phyloP scores from a whole-genome alignment of 805 yeast species.

The Wickerhamomyces xylosicus region DNA sequence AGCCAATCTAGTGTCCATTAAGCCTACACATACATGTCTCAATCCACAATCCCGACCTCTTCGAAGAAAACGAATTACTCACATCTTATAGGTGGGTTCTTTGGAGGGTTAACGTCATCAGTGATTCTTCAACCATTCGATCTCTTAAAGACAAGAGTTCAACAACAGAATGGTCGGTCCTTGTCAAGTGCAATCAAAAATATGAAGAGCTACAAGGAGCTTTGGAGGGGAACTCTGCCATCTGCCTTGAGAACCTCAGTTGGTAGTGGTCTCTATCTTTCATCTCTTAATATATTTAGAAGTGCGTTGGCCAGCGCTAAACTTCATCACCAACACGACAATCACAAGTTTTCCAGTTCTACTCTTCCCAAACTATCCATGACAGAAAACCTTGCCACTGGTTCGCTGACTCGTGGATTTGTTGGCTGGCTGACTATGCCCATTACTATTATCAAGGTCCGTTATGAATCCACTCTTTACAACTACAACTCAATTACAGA shows the following conservation, averaged over 20 bases:
- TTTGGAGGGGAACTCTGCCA: slow-evolving; percentile 94
- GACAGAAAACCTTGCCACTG: slow-evolving; percentile 61
- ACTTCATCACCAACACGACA: not conserved
- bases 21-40: too few relatives aligned
- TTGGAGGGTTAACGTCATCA: slow-evolving; percentile 78
- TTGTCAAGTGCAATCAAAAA: slow-evolving; percentile 25
- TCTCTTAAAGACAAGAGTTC: slow-evolving; percentile 77
- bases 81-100: slow-evolving; percentile 72
- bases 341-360: slow-evolving; percentile 17
- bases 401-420: slow-evolving; percentile 66
- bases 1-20: too few relatives aligned
- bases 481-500: slow-evolving; percentile 52
- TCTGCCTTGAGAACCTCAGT: slow-evolving; percentile 83
- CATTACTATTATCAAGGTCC: slow-evolving; percentile 77
- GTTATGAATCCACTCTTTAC: slow-evolving; percentile 78
- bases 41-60: not conserved
- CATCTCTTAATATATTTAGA: slow-evolving; percentile 58
- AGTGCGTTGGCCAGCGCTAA: slow-evolving; percentile 31
- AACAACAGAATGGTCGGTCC: slow-evolving; percentile 36
- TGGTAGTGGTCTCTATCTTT: slow-evolving; percentile 81
- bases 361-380: slow-evolving; percentile 65
- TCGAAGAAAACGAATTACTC: slow-evolving; percentile 9
- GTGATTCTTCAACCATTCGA: slow-evolving; percentile 82
- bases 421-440: slow-evolving; percentile 94
- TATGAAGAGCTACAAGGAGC: slow-evolving; percentile 29